Base-by-base conservation (phyloP, 345 rosid species). In the Citrus trifoliata region DNA sequence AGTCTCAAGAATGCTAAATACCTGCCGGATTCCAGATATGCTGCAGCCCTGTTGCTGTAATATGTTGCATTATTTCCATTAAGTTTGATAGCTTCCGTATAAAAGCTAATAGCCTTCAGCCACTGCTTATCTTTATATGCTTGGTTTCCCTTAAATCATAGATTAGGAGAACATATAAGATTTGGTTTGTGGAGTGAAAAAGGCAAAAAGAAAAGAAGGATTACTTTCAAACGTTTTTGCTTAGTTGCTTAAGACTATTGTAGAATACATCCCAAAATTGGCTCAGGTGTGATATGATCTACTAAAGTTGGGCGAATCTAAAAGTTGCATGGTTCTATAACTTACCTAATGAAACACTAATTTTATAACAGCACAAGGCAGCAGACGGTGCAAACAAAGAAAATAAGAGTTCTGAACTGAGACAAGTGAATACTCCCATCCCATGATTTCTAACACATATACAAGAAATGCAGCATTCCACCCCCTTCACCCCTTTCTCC, bases 21-120 rank as follows among this genome's bases (percentile, higher is more conserved):
- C 99, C 98, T 91, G 70, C 91, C 83, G 12, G 87, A 37, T 82
- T 86, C 98, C 74, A 97, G 98, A 87, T 92, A 91, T 42, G 98
- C 98, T 72, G 99, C 99, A 78, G 98, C 97, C 88, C 99, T 90
- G 87, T 97, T 97, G 78, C 91, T 90, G 82, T 92, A 97, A 78
- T 93, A 97, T 7, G 97, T 97, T 68, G 99, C 98, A 82, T 89
- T 97, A 67, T 81, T 90, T 53, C 84, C 91, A 65, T 76, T 90
- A 53, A 94, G 90, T 83, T 85, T 97, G 83, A 97, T 91, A 82
- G 99, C 99, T 78, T 97, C 98, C 0, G 93, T 88, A 82, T 97
- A 97, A 67, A 85, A 88, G 76, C 89, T 82, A 65, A 91, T 86
- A 53, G 99, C 98, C 85, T 90, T 97, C 86, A 70, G 94, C 98